A percentile compares a stretch with the other conserved stretches of the same genome.
Conservation (phyloP, 306 rosid genomes). For the Prunus mume region DNA sequence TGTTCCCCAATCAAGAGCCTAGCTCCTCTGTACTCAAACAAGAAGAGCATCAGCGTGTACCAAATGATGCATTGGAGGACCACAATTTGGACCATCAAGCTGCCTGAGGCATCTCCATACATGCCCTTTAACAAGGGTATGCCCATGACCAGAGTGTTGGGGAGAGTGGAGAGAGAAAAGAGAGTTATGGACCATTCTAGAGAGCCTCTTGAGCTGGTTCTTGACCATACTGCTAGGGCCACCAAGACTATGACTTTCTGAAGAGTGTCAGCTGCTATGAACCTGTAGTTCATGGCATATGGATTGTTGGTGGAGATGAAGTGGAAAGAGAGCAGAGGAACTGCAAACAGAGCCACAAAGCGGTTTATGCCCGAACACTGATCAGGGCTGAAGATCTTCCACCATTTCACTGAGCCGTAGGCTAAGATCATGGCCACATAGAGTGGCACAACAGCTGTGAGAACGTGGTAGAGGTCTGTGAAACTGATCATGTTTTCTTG, state of each 20-base stretch:
- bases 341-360: constrained; percentile 84
- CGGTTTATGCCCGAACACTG: constrained; percentile 90
- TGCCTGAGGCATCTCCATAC: constrained; percentile 63
- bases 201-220: constrained; percentile 53
- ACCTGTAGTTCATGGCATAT: constrained; percentile 68
- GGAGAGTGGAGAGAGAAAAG: constrained; percentile 75
- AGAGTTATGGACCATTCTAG: constrained; percentile 79
- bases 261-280: constrained; percentile 73
- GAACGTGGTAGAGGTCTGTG: constrained; percentile 73
- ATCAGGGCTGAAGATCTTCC: constrained; percentile 83
- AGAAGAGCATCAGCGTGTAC: constrained; percentile 79
- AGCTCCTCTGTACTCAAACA: constrained; percentile 85
- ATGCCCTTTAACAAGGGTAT: constrained; percentile 74
- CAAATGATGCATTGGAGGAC: constrained; percentile 80
- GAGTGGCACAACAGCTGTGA: constrained; percentile 79
- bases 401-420: constrained; percentile 86
- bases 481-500: constrained; percentile 47
- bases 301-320: constrained; percentile 84
- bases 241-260: constrained; percentile 56
- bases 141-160: constrained; percentile 86
- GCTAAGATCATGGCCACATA: constrained; percentile 86
- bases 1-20: constrained; percentile 65
- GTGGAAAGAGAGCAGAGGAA: constrained; percentile 80
- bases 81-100: constrained; percentile 73
- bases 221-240: constrained; percentile 52